These are phyloP conservation scores for Neurospora cerealis DNA, from an alignment of 495 filamentous ascomycete species.

Conservation along the genomic window DNA sequence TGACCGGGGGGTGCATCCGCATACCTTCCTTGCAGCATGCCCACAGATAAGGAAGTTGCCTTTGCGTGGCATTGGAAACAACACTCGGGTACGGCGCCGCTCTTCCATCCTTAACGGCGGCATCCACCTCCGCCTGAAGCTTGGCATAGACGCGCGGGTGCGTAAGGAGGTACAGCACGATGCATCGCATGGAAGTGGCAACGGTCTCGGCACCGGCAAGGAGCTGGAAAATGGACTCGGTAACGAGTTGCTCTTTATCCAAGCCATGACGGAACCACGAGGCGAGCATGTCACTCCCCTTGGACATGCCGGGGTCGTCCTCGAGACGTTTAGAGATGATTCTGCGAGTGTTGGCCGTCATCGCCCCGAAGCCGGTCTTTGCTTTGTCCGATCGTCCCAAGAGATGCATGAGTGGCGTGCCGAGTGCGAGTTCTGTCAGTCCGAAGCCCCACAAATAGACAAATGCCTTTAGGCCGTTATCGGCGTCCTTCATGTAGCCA, in stretches of 20 bases:
- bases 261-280: constrained; percentile 35
- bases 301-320: constrained; percentile 8
- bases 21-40: constrained; percentile 39
- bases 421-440: constrained; percentile 9
- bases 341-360: constrained; percentile 15
- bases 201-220: constrained; percentile 49
- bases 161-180: constrained; percentile 44
- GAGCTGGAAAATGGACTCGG: constrained; percentile 28
- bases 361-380: constrained; percentile 17
- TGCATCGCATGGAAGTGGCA: constrained; percentile 46
- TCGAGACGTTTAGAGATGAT: constrained; percentile 22
- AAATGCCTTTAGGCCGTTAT: constrained; percentile 6
- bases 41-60: constrained; percentile 39
- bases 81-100: constrained; percentile 8
- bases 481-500: constrained; percentile 16
- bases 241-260: constrained; percentile 26
- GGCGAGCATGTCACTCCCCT: constrained; percentile 27
- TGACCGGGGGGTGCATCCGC: constrained; percentile 31
- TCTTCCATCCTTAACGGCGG: constrained; percentile 13
- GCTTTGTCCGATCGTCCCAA: constrained; percentile 11
- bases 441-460: constrained; percentile 2
- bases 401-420: constrained; percentile 3
- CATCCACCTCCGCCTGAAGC: constrained; percentile 48
- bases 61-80: constrained; percentile 29
- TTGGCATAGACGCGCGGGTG: constrained; percentile 36